Evolutionary conservation across 441 rosid genomes (phyloP), one percentile per base, ranked within the genome.

Genomic region (Breynia disticha): DNA sequence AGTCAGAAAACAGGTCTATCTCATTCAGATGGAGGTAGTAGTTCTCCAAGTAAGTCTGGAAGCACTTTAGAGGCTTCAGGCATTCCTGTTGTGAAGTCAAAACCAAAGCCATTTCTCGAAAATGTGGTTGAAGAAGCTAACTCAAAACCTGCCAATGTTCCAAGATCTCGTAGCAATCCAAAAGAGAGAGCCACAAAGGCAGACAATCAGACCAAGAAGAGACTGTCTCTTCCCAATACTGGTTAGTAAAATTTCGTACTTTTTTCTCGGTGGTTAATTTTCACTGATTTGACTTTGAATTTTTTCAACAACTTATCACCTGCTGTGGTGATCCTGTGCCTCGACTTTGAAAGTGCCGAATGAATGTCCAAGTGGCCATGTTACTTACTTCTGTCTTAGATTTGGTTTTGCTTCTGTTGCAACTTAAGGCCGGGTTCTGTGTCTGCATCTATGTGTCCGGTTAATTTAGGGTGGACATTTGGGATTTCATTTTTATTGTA

Each of bases 101-200:
- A 71, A 78, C 57, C 84, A 21, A 84, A 80, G 70, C 73, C 63
- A 5, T 32, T 53, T 66, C 65, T 63, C 54, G 88, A 79, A 35
- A 78, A 75, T 70, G 49, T 66, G 39, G 64, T 50, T 57, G 84
- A 80, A 74, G 93, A 78, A 71, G 72, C 73, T 56, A 76, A 62
- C 61, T 74, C 82, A 61, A 76, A 60, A 64, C 77, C 85, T 48
- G 72, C 64, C 42, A 37, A 48, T 67, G 70, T 57, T 74, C 60
- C 80, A 66, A 80, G 94, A 80, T 89, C 97, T 5, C 84, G 61
- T 19, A 89, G 97, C 79, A 94, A 87, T 67, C 96, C 96, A n/a
- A 89, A 87, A 74, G 96, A 89, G 78, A 83, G 96, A 70, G 35
- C 78, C 49, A 54, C 64, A 24, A 79, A 65, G 56, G 59, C 78